Evolutionary conservation across 257 asterid genomes (phyloP), one percentile per base, ranked within the genome.

Genomic region (Scutellaria baicalensis): DNA sequence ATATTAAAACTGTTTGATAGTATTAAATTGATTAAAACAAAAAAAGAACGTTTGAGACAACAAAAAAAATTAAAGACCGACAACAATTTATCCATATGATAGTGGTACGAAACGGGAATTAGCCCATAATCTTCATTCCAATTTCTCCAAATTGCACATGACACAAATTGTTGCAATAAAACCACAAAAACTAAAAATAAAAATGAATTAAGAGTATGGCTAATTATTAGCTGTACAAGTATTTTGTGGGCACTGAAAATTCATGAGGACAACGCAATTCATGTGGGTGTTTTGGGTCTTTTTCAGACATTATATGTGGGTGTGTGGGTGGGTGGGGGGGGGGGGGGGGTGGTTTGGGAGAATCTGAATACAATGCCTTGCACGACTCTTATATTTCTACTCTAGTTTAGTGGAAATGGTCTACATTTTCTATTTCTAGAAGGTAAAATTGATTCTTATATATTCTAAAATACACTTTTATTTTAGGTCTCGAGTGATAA

Each of bases 231-330:
- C 48, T 52, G 35, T 56, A 62, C 67, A 31, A 77, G 60, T 54
- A 49, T 23, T 9, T 27, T 27, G 33, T 2, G 33, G 33, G 33
- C 33, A 27, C 33, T 27, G 3, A 27, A 27, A 27, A 27, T 27
- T 27, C 33, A 27, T 27, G 33, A 27, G 33, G 33, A 27, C 33
- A 1, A 27, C 3, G 33, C 33, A 27, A 27, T 17, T 70, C 82
- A 81, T 68, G 82, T 77, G 85, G 82, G 80, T 62, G 85, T 81
- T 81, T 77, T 62, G 57, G 79, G 82, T 81, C 85, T 17, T 77
- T 81, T 81, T 81, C 82, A 14, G 54, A 55, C 69, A 64, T 79
- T 68, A 75, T 23, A 20, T 55, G 3, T 2, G 33, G 33, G n/a
- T n/a, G 33, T 4, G 2, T 0, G 33, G 33, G 33, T 4, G 4